phyloP scores from a whole-genome alignment of 2,329 filamentous ascomycete genomes.

The Talaromyces islandicus region DNA sequence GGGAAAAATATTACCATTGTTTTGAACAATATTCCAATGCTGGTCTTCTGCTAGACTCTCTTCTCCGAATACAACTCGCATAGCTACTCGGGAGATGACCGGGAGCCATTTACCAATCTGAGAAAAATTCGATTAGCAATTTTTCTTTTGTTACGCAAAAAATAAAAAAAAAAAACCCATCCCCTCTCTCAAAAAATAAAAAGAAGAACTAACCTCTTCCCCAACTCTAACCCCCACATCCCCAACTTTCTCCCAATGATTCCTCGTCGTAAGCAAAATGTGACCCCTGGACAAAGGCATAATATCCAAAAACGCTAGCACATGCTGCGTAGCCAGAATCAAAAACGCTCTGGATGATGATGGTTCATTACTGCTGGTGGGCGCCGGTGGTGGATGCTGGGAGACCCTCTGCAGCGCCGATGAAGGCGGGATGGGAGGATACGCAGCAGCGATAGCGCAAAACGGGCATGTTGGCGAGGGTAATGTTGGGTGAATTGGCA shows the following conservation, averaged over 20 bases:
- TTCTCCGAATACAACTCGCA: conserved; percentile 56
- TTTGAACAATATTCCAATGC: conserved; percentile 97
- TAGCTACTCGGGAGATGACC: conserved; percentile 61
- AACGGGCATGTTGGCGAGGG: conserved; percentile 44
- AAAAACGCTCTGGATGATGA: conserved; percentile 43
- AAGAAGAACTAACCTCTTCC: conserved; percentile 55
- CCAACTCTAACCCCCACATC: conserved; percentile 61
- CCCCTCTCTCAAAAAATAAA: too few species aligned
- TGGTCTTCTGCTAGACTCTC: conserved; percentile 24
- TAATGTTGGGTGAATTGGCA: background rate
- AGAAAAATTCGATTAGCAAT: background rate
- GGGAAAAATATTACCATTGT: conserved; percentile 59
- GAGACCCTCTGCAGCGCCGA: conserved; percentile 7
- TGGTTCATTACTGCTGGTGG: conserved; percentile 2
- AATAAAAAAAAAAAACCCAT: background rate
- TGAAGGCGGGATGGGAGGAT: conserved; percentile 33
- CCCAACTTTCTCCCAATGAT: conserved; percentile 71
- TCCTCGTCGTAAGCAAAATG: conserved; percentile 71
- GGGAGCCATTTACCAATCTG: conserved; percentile 43
- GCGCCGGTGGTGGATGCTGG: background rate
- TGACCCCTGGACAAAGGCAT: conserved; percentile 80
- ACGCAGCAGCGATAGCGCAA: conserved; percentile 51
- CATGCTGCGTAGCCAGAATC: conserved; percentile 68
- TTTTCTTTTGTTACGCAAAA: background rate
- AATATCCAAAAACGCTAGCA: conserved; percentile 89